Conservation (phyloP, 2,329 filamentous ascomycete genomes). For the Aspergillus hiratsukae region DNA sequence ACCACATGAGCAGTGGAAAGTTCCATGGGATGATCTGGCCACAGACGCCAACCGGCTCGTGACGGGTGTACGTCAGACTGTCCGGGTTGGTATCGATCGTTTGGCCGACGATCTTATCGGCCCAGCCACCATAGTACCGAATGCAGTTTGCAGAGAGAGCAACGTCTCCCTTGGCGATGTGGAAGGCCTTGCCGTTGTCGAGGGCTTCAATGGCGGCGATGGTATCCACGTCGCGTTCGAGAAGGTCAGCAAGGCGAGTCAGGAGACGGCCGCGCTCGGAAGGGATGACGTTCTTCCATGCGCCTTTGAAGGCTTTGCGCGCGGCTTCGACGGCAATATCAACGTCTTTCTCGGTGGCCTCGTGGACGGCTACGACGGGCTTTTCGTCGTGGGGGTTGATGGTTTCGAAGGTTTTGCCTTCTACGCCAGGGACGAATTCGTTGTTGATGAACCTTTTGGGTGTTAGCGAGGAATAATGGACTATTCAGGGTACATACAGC, state of each 20-base stretch:
- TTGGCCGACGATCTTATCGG: slow-evolving; percentile 91
- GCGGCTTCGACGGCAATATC: slow-evolving; percentile 77
- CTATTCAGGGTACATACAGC: slow-evolving; percentile 21
- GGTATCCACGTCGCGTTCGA: slow-evolving; percentile 71
- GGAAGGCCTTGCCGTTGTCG: slow-evolving; percentile 47
- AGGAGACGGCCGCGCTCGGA: slow-evolving; percentile 65
- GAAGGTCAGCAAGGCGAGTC: slow-evolving; percentile 71
- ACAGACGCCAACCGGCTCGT: slow-evolving; percentile 76
- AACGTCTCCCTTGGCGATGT: slow-evolving; percentile 64
- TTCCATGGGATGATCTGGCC: slow-evolving; percentile 90
- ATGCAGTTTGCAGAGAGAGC: slow-evolving; percentile 63
- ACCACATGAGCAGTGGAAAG: slow-evolving; percentile 77
- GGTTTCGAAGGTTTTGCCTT: slow-evolving; percentile 88
- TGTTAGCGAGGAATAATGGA: background rate
- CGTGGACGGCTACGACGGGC: slow-evolving; percentile 74
- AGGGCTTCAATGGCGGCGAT: slow-evolving; percentile 80
- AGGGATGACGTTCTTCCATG: slow-evolving; percentile 65
- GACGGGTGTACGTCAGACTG: slow-evolving; percentile 78
- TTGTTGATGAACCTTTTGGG: slow-evolving; percentile 41
- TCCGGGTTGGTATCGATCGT: slow-evolving; percentile 74
- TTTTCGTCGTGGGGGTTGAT: slow-evolving; percentile 85
- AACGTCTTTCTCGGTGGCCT: slow-evolving; percentile 76
- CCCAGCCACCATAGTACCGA: slow-evolving; percentile 87
- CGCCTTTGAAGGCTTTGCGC: slow-evolving; percentile 75
- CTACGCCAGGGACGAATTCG: slow-evolving; percentile 68